Evolutionary conservation across 768 basidiomycete genomes (phyloP).

Genomic region (Kwoniella botswanensis): DNA sequence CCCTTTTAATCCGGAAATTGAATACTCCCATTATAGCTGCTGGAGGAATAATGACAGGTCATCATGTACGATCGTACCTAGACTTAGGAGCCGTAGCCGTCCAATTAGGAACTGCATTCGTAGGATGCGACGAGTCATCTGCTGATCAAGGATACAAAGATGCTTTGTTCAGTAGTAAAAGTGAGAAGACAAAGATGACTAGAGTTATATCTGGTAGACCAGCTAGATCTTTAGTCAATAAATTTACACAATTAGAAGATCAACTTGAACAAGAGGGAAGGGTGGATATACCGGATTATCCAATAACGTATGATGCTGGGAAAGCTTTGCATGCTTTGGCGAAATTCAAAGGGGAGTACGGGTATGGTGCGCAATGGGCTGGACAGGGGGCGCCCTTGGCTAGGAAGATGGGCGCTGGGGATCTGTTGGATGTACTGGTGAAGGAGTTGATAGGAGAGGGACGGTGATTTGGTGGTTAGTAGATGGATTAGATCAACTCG

Average conservation of each 20-base stretch:
- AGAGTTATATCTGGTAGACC: slow-evolving; percentile 48
- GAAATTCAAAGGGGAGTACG: slow-evolving; percentile 37
- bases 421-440: slow-evolving; percentile 30
- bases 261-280: not conserved
- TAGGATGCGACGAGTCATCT: slow-evolving; percentile 40
- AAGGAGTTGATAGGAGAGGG: slow-evolving; percentile 4
- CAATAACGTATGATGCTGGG: slow-evolving; percentile 46
- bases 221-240: slow-evolving; percentile 40
- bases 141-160: slow-evolving; percentile 38
- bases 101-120: slow-evolving; percentile 52
- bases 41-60: slow-evolving; percentile 52
- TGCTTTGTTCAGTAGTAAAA: slow-evolving; percentile 22
- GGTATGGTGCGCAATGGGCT: slow-evolving; percentile 51
- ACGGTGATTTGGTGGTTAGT: no score
- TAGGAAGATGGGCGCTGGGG: slow-evolving; percentile 35
- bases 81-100: slow-evolving; percentile 36
- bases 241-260: slow-evolving; percentile 34
- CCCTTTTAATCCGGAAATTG: slow-evolving; percentile 18
- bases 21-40: slow-evolving; percentile 46
- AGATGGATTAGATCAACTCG: no score
- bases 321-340: slow-evolving; percentile 47
- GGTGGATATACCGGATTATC: slow-evolving; percentile 37
- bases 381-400: slow-evolving; percentile 43
- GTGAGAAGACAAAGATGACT: slow-evolving; percentile 34
- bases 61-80: slow-evolving; percentile 32